Percentiles rank a stretch among this genome's conserved stretches.
phyloP scores from a whole-genome alignment of 306 rosid genomes.

The Begonia peltatifolia region DNA sequence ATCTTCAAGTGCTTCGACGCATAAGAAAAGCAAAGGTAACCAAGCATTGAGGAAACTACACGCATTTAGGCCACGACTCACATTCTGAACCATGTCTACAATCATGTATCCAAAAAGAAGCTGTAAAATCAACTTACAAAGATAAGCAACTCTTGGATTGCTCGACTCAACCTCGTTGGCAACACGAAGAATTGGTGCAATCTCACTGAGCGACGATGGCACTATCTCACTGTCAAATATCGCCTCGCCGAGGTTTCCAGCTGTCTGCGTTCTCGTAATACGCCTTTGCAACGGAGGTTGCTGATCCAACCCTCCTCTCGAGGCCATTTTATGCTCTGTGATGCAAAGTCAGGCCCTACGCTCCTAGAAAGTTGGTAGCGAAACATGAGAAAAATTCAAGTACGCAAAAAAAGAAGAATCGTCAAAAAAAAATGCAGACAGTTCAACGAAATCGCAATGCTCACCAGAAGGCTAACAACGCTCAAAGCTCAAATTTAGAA shows the following conservation, averaged over 20 bases:
- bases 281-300: slow-evolving; percentile 57
- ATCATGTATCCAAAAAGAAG: too few relatives aligned
- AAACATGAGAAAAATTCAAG: not conserved
- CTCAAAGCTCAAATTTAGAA: not conserved
- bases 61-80: too few relatives aligned
- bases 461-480: not conserved
- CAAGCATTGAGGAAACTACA: not conserved
- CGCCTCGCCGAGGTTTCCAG: slow-evolving; percentile 84
- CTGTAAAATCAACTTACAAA: slow-evolving; percentile 37
- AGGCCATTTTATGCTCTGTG: slow-evolving; percentile 26
- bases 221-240: slow-evolving; percentile 82
- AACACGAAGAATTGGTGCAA: slow-evolving; percentile 94
- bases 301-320: slow-evolving; percentile 57
- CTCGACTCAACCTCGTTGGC: slow-evolving; percentile 92
- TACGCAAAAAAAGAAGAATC: not conserved
- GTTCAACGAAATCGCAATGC: not conserved
- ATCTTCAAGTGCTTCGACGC: not conserved
- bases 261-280: slow-evolving; percentile 75
- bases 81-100: too few relatives aligned
- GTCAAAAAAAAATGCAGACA: not conserved
- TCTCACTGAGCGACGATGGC: slow-evolving; percentile 84
- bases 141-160: slow-evolving; percentile 92
- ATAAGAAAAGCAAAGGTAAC: not conserved
- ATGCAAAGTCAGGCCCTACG: not conserved
- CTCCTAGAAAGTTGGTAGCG: not conserved